Conservation (phyloP, 495 filamentous ascomycete species). For the Cairneyella variabilis region DNA sequence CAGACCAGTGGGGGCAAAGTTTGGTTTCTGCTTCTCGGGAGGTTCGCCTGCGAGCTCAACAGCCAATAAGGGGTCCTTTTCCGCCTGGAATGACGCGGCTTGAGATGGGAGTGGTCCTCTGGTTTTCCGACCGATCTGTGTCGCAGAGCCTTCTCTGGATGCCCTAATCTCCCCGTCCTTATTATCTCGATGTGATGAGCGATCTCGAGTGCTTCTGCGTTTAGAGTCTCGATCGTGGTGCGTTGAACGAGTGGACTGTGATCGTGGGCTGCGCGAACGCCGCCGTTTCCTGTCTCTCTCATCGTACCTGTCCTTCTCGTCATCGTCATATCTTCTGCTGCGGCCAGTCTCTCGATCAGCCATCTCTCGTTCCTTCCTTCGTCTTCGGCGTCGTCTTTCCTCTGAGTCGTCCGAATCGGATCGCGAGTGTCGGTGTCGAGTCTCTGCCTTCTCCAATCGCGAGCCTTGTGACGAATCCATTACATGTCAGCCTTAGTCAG, state of each 20-base stretch:
- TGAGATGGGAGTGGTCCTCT: conserved; percentile 67
- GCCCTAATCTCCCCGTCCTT: conserved; percentile 16
- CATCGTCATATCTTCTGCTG: not conserved
- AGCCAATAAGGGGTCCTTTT: conserved; percentile 30
- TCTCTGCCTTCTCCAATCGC: conserved; percentile 8
- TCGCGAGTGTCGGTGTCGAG: conserved; percentile 11
- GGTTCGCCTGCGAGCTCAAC: conserved; percentile 27
- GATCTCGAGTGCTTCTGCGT: conserved; percentile 16
- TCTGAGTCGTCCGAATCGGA: conserved; percentile 21
- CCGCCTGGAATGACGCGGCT: conserved; percentile 59
- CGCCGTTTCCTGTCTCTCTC: conserved; percentile 21
- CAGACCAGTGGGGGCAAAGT: conserved; percentile 74
- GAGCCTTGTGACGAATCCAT: conserved; percentile 16
- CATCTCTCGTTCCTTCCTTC: conserved; percentile 17
- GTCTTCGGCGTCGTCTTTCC: conserved; percentile 16
- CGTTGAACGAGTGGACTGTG: conserved; percentile 13
- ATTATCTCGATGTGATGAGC: conserved; percentile 12
- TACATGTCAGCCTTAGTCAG: conserved; percentile 1
- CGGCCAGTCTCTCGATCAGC: conserved; percentile 1
- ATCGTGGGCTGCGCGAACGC: conserved; percentile 20
- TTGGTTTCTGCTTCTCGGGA: conserved; percentile 81
- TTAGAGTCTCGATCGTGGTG: conserved; percentile 16
- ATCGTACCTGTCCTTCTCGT: conserved; percentile 7
- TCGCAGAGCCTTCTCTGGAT: conserved; percentile 21
- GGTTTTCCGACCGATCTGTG: conserved; percentile 27